Evolutionary conservation across 108 stramenopile genomes (phyloP), one percentile per base, ranked within the genome.

Genomic region (Cyclostephanos invisitatus): DNA sequence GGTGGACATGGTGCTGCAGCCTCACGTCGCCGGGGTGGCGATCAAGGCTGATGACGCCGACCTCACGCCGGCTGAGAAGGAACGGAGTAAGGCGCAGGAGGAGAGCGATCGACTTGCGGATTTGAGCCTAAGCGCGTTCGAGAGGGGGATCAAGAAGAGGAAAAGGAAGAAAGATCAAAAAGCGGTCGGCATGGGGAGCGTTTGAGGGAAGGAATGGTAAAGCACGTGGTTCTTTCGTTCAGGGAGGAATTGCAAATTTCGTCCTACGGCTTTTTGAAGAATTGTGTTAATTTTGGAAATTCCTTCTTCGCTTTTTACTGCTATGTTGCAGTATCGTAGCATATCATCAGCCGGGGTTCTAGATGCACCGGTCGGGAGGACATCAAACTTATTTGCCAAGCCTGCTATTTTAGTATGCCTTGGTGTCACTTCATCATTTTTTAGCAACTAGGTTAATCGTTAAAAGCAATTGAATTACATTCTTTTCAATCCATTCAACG

Each of bases 21-120:
- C 94, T 14, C 94, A 95, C 65, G 67, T 87, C n/a, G 94, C 94
- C 3, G 89, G 91, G 38, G 90, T 95, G 18, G 90, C 87, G 15
- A 78, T 90, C 57, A 95, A 95, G 64, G 75, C 86, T 1, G 37
- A 73, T 65, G 85, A 90, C 82, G 88, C 88, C 44, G 89, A 87
- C 29, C 29, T 95, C 56, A 89, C 88, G 2, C 47, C 49, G 3
- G 75, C 62, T 14, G 81, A 95, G 56, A 80, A 78, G 14, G 75
- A 40, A 5, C 56, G 56, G 27, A 79, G 73, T 51, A 84, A 69
- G 68, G 63, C 73, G 27, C 64, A 83, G 38, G 74, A 72, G 17
- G 89, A 92, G 78, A 64, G 85, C 62, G 90, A 86, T 62, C 76
- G 86, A 14, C 28, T 86, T 48, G 93, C 90, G 14, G 94, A 95